Percentiles rank a stretch among this genome's conserved stretches.
Conservation (phyloP, 1,139 yeast genomes). For the Insectozyma bohioensis region DNA sequence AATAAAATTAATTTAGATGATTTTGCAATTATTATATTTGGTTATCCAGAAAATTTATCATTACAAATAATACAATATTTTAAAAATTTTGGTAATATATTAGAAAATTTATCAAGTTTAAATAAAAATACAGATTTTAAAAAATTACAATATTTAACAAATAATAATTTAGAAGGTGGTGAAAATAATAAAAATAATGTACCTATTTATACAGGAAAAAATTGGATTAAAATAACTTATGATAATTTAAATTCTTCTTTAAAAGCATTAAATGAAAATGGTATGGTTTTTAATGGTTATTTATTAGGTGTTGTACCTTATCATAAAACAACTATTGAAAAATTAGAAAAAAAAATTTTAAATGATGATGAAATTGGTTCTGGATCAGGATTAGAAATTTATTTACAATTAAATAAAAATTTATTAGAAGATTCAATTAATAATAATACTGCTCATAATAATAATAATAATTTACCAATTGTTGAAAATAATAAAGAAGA, state of each 20-base stretch:
- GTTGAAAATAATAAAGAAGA: too few relatives aligned
- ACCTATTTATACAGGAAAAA: slow-evolving; percentile 80
- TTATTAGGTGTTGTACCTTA: slow-evolving; percentile 78
- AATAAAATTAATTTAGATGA: slow-evolving; percentile 28
- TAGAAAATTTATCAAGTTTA: slow-evolving; percentile 59
- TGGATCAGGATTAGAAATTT: too few relatives aligned
- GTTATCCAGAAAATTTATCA: slow-evolving; percentile 79
- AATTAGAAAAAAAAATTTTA: slow-evolving; percentile 56
- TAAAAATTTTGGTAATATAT: slow-evolving; percentile 73
- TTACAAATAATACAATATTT: slow-evolving; percentile 71
- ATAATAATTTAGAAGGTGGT: slow-evolving; percentile 13
- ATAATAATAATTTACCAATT: slow-evolving; percentile 1
- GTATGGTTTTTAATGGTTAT: slow-evolving; percentile 66
- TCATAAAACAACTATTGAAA: slow-evolving; percentile 59
- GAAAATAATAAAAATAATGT: slow-evolving; percentile 21
- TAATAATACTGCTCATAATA: background rate
- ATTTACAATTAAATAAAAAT: background rate
- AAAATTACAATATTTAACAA: background rate
- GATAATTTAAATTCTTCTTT: slow-evolving; percentile 73
- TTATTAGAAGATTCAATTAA: too few relatives aligned
- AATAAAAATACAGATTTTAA: slow-evolving; percentile 18
- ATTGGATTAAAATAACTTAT: slow-evolving; percentile 88
- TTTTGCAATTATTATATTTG: slow-evolving; percentile 79
- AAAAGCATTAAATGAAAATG: slow-evolving; percentile 83
- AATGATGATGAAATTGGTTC: slow-evolving; percentile 55